Base-by-base conservation (phyloP, 495 filamentous ascomycete species). In the Oidiodendron maius region DNA sequence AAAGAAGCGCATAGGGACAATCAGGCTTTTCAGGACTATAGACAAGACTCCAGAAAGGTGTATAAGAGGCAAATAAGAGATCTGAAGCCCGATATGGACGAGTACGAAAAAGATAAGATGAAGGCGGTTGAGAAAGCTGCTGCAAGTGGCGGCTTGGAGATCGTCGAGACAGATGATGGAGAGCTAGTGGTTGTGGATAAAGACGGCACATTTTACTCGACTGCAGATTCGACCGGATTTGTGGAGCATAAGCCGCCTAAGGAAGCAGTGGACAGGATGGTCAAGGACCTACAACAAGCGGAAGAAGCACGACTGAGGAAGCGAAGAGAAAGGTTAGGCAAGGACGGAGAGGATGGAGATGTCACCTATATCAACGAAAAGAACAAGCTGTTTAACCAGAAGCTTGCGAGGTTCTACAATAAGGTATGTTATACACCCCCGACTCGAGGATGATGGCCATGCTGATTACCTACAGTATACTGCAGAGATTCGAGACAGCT, bases 331-430 rank as follows among this genome's bases (percentile, higher is more conserved):
- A 76, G 89, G 47, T 80, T 76, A 65, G 81, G 77, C 12, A 78
- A 87, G 53, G 86, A 87, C 18, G 81, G 76, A 40, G 80, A 83
- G 39, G 88, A 90, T 26, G 80, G 77, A 21, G 93, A 98, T 63
- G 87, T 97, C 50, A 97, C 94, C 9, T 97, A 94, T 68, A 98
- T 98, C 76, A 98, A 98, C 66, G 89, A 96, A 67, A 96, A 97
- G 84, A 95, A 95, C 74, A 95, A 95, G 74, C 88, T 95, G 72
- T 97, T 98, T 72, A 98, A 98, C 77, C 84, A 93, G 71, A 97
- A 97, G 70, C 67, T 98, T 67, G 73, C 82, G 41, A 77, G 94
- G 57, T 97, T 95, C 65, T 98, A 98, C 67, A 91, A 97, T 71
- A 95, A 96, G 77, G 81, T 84, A 71, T 45, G 72, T 64, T 39